Base-by-base conservation (phyloP, 306 rosid species). In the Rosa rugosa region DNA sequence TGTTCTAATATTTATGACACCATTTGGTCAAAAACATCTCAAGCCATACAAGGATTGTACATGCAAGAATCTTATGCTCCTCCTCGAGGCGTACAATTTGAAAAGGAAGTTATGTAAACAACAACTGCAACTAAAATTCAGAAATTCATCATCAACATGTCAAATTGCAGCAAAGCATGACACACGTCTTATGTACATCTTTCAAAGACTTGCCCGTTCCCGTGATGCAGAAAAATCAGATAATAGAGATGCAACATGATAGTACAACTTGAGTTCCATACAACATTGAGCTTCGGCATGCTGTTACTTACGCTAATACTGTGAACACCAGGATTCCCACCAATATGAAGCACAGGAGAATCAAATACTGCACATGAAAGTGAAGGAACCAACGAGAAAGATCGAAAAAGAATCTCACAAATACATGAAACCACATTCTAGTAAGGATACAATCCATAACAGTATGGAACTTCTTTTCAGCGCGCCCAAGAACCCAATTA, bases 401-500 rank as follows among this genome's bases (percentile, higher is more conserved):
- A 36, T 54, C 8, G 70, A 66, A 22, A 18, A 64, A 50, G 1
- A 54, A 34, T 34, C 1, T 64, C 13, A 10, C 11, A 1, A 47
- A 6, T 44, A 59, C 31, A n/a, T 49, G 22, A 71, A 38, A 65
- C 63, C 49, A 49, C 64, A 36, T 70, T 17, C 46, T 31, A 56
- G 69, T 25, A 87, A 90, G 96, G 97, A 92, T 95, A 95, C 99
- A 68, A 91, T 45, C 99, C 99, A 95, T 76, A 95, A 80, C 47
- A 95, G 85, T 80, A 91, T 75, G 78, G 93, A 81, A 79, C 44
- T 91, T 78, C 82, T 90, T 81, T 95, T 95, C 79, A 90, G 79
- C 25, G 99, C 98, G 11, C 99, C 99, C 59, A 95, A 84, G 88
- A 91, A 95, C 59, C 99, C 98, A 14, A 92, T 86, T 42, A 95